A percentile compares a stretch with the other conserved stretches of the same genome.
These are phyloP conservation scores for Phaffia australis DNA, from an alignment of 768 basidiomycete genomes.

Conservation along the genomic window DNA sequence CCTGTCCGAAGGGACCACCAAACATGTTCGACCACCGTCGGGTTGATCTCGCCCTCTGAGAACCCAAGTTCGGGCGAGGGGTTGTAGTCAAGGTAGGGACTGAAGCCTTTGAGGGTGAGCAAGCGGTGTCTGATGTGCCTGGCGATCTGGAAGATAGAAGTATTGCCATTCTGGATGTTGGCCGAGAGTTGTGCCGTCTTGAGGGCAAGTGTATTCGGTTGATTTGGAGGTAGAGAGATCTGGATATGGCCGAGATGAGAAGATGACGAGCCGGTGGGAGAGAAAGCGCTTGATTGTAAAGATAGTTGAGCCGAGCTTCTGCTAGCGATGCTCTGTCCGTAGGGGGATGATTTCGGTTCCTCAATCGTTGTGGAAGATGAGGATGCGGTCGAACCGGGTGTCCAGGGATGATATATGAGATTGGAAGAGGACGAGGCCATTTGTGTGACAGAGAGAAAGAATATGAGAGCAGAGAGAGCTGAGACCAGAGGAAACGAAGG, in stretches of 20 bases:
- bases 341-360: too few species aligned
- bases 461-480: background rate
- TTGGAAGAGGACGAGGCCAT: too few species aligned
- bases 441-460: background rate
- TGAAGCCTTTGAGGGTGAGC: conserved; percentile 64
- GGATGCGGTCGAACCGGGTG: too few species aligned
- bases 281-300: background rate
- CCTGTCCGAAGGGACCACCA: conserved; percentile 92
- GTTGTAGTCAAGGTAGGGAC: conserved; percentile 35
- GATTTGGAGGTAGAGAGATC: conserved; percentile 14
- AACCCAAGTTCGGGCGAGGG: conserved; percentile 29
- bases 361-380: too few species aligned
- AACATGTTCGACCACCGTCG: conserved; percentile 82
- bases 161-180: conserved; percentile 30
- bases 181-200: conserved; percentile 20
- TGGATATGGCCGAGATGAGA: conserved; percentile 11
- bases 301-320: background rate
- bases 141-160: conserved; percentile 87
- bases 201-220: conserved; percentile 15
- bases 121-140: conserved; percentile 64
- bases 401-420: too few species aligned
- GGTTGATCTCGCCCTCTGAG: conserved; percentile 13
- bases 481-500: too few species aligned
- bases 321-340: too few species aligned
- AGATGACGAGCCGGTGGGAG: conserved; percentile 3